These are phyloP conservation scores for Naganishia vishniacii DNA, from an alignment of 768 basidiomycete species.

Conservation along the genomic window DNA sequence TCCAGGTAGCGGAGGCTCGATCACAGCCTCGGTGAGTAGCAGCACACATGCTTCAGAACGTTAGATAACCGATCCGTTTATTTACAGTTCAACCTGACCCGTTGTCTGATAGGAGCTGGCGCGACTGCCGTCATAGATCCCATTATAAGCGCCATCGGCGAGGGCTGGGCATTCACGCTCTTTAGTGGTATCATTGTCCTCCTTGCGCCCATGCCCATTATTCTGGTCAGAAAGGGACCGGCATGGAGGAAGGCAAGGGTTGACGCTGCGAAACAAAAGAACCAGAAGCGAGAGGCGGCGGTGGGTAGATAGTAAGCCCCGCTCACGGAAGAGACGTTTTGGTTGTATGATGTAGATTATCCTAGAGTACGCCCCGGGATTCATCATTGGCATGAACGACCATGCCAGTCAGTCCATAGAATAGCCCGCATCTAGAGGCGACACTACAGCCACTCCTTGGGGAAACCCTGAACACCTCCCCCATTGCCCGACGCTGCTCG, in stretches of 20 bases:
- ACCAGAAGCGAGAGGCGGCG: not conserved
- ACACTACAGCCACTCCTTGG: slow-evolving; percentile 67
- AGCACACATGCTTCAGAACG: not conserved
- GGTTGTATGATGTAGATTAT: too few relatives aligned
- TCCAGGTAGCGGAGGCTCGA: slow-evolving; percentile 44
- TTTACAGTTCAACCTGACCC: slow-evolving; percentile 43
- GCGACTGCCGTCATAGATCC: slow-evolving; percentile 39
- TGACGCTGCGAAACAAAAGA: slow-evolving; percentile 22
- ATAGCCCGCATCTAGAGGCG: too few relatives aligned
- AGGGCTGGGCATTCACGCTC: slow-evolving; percentile 45
- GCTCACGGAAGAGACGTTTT: too few relatives aligned
- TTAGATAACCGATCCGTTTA: not conserved
- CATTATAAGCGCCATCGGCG: slow-evolving; percentile 34
- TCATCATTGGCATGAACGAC: too few relatives aligned
- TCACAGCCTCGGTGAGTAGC: slow-evolving; percentile 44
- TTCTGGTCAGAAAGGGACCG: slow-evolving; percentile 32
- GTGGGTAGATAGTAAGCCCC: too few relatives aligned
- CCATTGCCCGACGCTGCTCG: slow-evolving; percentile 55
- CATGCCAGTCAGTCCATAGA: too few relatives aligned
- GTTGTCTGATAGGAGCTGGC: slow-evolving; percentile 44
- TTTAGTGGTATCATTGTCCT: slow-evolving; percentile 36
- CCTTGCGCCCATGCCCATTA: slow-evolving; percentile 33
- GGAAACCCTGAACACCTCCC: slow-evolving; percentile 73
- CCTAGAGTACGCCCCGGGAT: too few relatives aligned
- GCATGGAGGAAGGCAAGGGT: slow-evolving; percentile 32